Base-by-base conservation (phyloP, 345 rosid genomes). In the Mallotus nudiflorus region DNA sequence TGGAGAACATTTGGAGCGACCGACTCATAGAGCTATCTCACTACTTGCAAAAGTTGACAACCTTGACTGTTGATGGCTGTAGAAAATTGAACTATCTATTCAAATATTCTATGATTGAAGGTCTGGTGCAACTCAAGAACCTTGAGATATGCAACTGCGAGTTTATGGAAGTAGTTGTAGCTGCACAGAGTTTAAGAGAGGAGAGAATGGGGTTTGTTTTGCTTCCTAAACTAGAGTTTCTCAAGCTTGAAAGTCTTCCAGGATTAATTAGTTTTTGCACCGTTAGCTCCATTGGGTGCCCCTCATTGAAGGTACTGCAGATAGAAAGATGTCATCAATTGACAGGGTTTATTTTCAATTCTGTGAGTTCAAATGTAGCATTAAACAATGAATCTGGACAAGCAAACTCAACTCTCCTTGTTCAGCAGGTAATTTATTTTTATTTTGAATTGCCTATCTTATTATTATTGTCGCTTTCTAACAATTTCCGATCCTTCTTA, bases 231-330 rank as follows among this genome's bases (percentile, higher is more conserved):
- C 57, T 74, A 46, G 12, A 18, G 4, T 14, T 16, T 31, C 19
- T 74, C 9, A 13, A 1, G 65, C 55, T 74, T 9, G 19, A 16
- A 12, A 39, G 54, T 35, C 78, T 74, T 31, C 14, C 15, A 11
- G 52, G 37, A 11, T 33, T 68, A 51, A 24, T 14, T 22, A 22
- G 44, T 31, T 68, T n/a, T n/a, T n/a, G n/a, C n/a, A n/a, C n/a
- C n/a, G n/a, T n/a, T n/a, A n/a, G n/a, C n/a, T n/a, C n/a, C 68
- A 24, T 74, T 44, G 60, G 62, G 31, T 62, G 48, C 50, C 56
- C 29, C 2, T 37, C 12, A 6, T 53, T 74, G 73, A 13, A 67
- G 24, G 11, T 12, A 20, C 25, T 61, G 35, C 0, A 2, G 55
- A 44, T 67, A 61, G 9, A 3, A 5, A 3, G 25, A 10, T 74